A percentile compares a stretch with the other conserved stretches of the same genome.
These are phyloP conservation scores for Haplosporangium sp. DNA, from an alignment of 371 early-diverging fungal species.

Conservation along the genomic window DNA sequence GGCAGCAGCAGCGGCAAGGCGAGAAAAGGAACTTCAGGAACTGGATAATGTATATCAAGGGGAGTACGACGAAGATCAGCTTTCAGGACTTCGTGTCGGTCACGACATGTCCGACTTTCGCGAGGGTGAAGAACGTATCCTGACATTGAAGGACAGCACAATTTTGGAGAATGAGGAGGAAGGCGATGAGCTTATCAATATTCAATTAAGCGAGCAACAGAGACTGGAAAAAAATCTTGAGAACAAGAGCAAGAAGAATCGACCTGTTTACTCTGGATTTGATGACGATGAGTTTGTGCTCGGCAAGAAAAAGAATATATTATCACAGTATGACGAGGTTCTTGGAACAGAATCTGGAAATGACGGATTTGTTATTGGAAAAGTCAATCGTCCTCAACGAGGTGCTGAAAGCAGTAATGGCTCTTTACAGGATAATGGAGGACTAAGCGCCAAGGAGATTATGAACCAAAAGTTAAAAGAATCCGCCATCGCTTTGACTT, in stretches of 20 bases:
- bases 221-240: constrained; percentile 77
- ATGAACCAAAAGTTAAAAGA: constrained; percentile 73
- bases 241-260: constrained; percentile 78
- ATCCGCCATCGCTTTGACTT: constrained; percentile 67
- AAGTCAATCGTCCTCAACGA: constrained; percentile 19
- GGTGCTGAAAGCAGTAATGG: constrained; percentile 12
- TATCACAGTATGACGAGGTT: constrained; percentile 91
- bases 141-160: constrained; percentile 88
- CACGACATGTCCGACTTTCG: constrained; percentile 80
- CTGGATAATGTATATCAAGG: constrained; percentile 39
- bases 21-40: constrained; percentile 57
- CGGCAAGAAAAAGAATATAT: constrained; percentile 67
- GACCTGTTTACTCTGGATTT: constrained; percentile 77
- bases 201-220: constrained; percentile 78
- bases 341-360: constrained; percentile 59
- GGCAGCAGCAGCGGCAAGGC: constrained; percentile 59
- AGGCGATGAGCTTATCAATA: constrained; percentile 80
- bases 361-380: constrained; percentile 63
- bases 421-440: constrained; percentile 20
- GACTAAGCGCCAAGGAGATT: constrained; percentile 52
- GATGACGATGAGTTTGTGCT: constrained; percentile 81
- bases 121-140: constrained; percentile 82
- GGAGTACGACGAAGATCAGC: constrained; percentile 60
- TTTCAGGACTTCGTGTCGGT: constrained; percentile 82
- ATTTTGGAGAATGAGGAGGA: constrained; percentile 81